Percentiles rank a stretch among this genome's conserved stretches.
These are phyloP conservation scores for Fistulina hepatica DNA, from an alignment of 1,284 basidiomycete genomes.

Conservation along the genomic window DNA sequence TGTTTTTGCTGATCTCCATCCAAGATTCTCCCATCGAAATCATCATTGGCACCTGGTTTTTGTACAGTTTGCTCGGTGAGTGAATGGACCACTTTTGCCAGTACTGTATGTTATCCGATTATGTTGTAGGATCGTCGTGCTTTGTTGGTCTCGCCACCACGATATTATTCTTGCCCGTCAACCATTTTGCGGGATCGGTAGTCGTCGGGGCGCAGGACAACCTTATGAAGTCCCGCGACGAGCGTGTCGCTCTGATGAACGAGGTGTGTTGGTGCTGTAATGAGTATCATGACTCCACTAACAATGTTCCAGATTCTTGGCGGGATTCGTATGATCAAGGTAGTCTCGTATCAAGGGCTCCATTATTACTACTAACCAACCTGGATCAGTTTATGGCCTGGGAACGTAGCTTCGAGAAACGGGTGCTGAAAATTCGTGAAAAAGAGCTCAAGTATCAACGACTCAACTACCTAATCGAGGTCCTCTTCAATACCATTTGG, in stretches of 20 bases:
- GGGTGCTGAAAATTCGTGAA: slow-evolving; percentile 62
- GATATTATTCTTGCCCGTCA: slow-evolving; percentile 77
- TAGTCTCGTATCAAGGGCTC: slow-evolving; percentile 15
- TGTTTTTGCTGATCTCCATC: slow-evolving; percentile 6
- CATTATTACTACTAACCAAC: not conserved
- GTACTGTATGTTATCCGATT: not conserved
- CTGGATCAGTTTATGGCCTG: slow-evolving; percentile 84
- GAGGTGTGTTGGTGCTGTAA: slow-evolving; percentile 38
- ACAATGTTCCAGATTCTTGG: slow-evolving; percentile 52
- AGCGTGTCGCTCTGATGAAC: slow-evolving; percentile 86
- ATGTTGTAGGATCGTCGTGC: slow-evolving; percentile 56
- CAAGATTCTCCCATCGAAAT: slow-evolving; percentile 83
- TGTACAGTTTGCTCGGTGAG: slow-evolving; percentile 70
- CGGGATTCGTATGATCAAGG: slow-evolving; percentile 90
- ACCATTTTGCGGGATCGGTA: slow-evolving; percentile 81
- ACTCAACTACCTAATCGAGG: slow-evolving; percentile 80
- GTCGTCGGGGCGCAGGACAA: slow-evolving; percentile 56
- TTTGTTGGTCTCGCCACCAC: slow-evolving; percentile 79
- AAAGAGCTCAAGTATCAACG: slow-evolving; percentile 78
- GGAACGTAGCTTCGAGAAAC: slow-evolving; percentile 82
- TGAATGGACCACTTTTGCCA: too few relatives aligned
- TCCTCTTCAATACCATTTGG: slow-evolving; percentile 77
- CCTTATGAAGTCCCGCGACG: slow-evolving; percentile 86
- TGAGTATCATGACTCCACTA: slow-evolving; percentile 1
- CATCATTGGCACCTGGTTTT: slow-evolving; percentile 66